Evolutionary conservation across 2,329 filamentous ascomycete species (phyloP), one percentile per base, ranked within the genome.

Genomic region (Ophiostoma sp.): DNA sequence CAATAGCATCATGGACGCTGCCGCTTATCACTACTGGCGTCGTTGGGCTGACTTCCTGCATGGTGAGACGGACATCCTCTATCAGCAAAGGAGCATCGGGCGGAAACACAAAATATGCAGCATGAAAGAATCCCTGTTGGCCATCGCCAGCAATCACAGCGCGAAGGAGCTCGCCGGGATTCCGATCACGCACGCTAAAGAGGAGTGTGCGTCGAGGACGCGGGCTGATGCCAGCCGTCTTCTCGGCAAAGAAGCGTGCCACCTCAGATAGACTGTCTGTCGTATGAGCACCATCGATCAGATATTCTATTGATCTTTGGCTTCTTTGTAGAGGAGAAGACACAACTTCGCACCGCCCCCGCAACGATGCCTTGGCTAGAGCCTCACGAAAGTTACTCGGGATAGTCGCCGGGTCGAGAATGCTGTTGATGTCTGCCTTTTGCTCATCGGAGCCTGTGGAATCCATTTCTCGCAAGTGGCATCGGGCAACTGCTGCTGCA

Each of bases 281-380:
- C 0, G 94, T 99, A 78, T 99, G 95, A 2, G 93, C 95, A 8
- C 95, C 93, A 75, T 99, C 95, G 27, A 99, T 85, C 75, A 93
- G 90, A 93, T 94, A 99, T 14, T 70, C 64, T 11, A 68, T 52
- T 91, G 85, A 80, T 91, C 90, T 5, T 91, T 90, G 6, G 87
- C 85, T 41, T 36, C 38, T 36, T n/a, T 40, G 38, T n/a, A 3
- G 58, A 40, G 16, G 40, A 6, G 38, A 3, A 91, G 89, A 49
- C 3, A 96, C 80, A 55, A 83, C 79, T 72, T 89, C 86, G 75
- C 93, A 97, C 63, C 95, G 85, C 4, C 94, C 95, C 55, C 92
- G 85, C 80, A 93, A 90, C 2, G 87, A 85, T 2, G 92, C 89
- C 73, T 86, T 79, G 75, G 94, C 88, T 1, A 99, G 80, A 0